Conservation (phyloP, 805 yeast species). For the Maudiozyma bulderi region DNA sequence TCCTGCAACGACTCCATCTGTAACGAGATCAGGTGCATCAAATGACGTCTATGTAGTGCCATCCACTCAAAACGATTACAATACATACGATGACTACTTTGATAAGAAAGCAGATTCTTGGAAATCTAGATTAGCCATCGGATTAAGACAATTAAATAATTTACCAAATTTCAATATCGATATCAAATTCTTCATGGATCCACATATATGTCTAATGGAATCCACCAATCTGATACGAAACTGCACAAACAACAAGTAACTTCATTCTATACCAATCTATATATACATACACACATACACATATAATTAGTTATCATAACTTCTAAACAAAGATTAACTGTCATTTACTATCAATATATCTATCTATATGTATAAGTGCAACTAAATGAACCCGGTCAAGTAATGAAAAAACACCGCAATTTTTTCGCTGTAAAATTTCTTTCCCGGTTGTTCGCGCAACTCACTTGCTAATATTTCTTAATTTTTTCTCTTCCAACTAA, state of each 20-base stretch:
- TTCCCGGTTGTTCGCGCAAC: too few species aligned
- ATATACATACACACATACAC: not conserved
- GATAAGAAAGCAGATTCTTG: conserved; percentile 49
- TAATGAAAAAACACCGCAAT: too few species aligned
- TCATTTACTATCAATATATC: too few species aligned
- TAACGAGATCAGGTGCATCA: not conserved
- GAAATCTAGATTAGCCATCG: conserved; percentile 42
- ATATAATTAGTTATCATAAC: not conserved
- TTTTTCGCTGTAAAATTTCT: too few species aligned
- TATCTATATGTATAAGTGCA: too few species aligned
- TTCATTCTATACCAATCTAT: not conserved
- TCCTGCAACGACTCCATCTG: not conserved
- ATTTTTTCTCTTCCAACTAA: too few species aligned
- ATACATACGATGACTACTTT: conserved; percentile 17
- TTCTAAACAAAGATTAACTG: too few species aligned
- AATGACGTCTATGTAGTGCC: conserved; percentile 13
- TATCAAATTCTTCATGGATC: conserved; percentile 26
- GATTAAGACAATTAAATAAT: conserved; percentile 22
- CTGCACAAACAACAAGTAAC: conserved; percentile 1
- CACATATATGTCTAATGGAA: conserved; percentile 9
- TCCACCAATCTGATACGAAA: conserved; percentile 13
- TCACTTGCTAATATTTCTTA: too few species aligned
- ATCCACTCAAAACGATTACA: conserved; percentile 23
- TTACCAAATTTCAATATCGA: conserved; percentile 13
- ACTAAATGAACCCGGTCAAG: too few species aligned